Percentiles rank a stretch among this genome's conserved stretches.
Conservation (phyloP, 1,284 basidiomycete species). For the Melampsora larici-populina region DNA sequence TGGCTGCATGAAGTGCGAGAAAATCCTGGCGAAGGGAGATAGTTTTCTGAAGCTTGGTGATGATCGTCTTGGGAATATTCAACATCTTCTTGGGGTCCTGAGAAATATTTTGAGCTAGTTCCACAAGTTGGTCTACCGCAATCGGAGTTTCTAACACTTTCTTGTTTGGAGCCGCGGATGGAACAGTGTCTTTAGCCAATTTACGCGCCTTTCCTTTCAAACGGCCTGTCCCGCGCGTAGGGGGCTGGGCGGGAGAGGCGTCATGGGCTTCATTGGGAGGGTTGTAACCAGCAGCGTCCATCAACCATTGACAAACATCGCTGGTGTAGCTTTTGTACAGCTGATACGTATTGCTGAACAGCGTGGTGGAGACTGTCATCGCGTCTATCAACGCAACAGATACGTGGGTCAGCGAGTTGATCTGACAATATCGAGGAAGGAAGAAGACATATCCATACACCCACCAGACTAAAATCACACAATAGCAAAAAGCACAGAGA, state of each 20-base stretch:
- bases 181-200: neutral
- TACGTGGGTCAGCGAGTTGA: too few species aligned
- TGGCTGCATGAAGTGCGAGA: neutral
- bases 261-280: neutral
- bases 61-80: neutral
- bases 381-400: neutral
- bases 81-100: neutral
- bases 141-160: neutral
- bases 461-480: too few species aligned
- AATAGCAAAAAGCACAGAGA: too few species aligned
- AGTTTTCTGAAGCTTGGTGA: neutral
- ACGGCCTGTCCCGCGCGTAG: neutral
- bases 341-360: neutral
- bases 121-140: neutral
- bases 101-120: neutral
- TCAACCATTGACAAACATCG: neutral
- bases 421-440: too few species aligned
- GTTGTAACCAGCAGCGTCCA: neutral
- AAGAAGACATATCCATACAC: too few species aligned
- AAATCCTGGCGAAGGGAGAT: neutral
- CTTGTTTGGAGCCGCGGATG: neutral
- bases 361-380: neutral
- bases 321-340: neutral
- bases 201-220: neutral
- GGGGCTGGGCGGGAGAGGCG: too few species aligned